phyloP scores from a whole-genome alignment of 2,329 filamentous ascomycete genomes.

The Sporothrix brunneoviolacea region DNA sequence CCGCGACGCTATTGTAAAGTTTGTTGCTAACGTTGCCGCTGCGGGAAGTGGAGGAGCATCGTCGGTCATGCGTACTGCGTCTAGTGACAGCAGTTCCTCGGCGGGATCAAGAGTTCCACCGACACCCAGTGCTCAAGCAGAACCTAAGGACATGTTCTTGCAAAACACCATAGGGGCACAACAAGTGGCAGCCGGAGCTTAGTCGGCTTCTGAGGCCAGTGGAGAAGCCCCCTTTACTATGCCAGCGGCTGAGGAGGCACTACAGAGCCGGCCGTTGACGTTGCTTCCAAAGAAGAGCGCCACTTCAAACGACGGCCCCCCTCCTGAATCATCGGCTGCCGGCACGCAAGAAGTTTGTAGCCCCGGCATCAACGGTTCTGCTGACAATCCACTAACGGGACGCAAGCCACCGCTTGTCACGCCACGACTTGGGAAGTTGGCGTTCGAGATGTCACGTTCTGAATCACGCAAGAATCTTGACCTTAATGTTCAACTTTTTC shows the following conservation, averaged over 20 bases:
- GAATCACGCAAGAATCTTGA: constrained; percentile 16
- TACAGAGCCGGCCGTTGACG: not conserved
- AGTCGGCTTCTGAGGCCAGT: constrained; percentile 5
- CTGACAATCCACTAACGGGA: too few relatives aligned
- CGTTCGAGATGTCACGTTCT: constrained; percentile 16
- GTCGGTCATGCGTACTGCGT: constrained; percentile 3
- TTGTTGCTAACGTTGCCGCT: constrained; percentile 1
- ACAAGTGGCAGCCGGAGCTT: constrained; percentile 9
- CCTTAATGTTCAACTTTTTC: constrained; percentile 16
- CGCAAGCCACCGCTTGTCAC: not conserved
- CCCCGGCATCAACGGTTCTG: too few relatives aligned
- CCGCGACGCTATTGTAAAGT: not conserved
- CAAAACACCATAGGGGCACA: not conserved
- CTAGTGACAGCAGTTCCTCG: constrained; percentile 7
- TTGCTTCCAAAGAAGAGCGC: constrained; percentile 7
- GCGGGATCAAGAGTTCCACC: not conserved
- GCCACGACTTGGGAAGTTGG: constrained; percentile 15
- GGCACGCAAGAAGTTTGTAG: not conserved
- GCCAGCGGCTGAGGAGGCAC: not conserved
- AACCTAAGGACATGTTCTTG: not conserved
- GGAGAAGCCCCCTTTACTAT: not conserved
- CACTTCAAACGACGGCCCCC: not conserved
- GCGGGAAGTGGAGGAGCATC: not conserved
- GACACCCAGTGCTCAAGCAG: not conserved
- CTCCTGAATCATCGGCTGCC: not conserved